Evolutionary conservation across 1,284 basidiomycete species (phyloP).

Genomic region (Inonotus hispidus): DNA sequence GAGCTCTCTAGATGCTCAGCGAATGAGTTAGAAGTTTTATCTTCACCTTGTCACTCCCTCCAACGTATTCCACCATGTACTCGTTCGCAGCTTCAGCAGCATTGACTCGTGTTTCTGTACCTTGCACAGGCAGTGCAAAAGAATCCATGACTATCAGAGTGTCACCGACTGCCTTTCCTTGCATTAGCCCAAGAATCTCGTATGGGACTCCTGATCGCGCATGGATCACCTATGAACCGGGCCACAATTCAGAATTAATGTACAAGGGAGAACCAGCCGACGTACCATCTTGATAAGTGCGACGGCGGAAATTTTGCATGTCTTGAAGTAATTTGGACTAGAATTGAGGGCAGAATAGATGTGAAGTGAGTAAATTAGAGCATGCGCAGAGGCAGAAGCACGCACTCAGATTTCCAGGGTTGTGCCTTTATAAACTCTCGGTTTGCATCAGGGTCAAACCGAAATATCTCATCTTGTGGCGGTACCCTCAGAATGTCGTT

Average conservation of each 20-base stretch:
- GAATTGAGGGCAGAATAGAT: conserved; percentile 13
- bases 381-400: conserved; percentile 9
- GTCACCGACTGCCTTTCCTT: conserved; percentile 87
- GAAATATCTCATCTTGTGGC: conserved; percentile 77
- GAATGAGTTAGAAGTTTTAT: not conserved
- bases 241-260: not conserved
- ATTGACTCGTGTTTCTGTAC: conserved; percentile 98
- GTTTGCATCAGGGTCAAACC: conserved; percentile 73
- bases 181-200: conserved; percentile 99
- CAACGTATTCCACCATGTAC: conserved; percentile 95
- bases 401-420: conserved; percentile 86
- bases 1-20: not conserved
- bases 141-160: conserved; percentile 93
- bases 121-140: conserved; percentile 95
- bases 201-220: conserved; percentile 95
- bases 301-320: conserved; percentile 91
- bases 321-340: conserved; percentile 89
- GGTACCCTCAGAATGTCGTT: conserved; percentile 74
- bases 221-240: conserved; percentile 76
- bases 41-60: conserved; percentile 70
- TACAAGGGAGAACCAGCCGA: not conserved
- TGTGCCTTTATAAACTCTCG: conserved; percentile 62
- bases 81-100: conserved; percentile 95
- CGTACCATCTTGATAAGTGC: conserved; percentile 97
- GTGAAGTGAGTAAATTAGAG: conserved; percentile 1